phyloP scores from a whole-genome alignment of 129 eudicot genomes.

The Escallonia rubra region DNA sequence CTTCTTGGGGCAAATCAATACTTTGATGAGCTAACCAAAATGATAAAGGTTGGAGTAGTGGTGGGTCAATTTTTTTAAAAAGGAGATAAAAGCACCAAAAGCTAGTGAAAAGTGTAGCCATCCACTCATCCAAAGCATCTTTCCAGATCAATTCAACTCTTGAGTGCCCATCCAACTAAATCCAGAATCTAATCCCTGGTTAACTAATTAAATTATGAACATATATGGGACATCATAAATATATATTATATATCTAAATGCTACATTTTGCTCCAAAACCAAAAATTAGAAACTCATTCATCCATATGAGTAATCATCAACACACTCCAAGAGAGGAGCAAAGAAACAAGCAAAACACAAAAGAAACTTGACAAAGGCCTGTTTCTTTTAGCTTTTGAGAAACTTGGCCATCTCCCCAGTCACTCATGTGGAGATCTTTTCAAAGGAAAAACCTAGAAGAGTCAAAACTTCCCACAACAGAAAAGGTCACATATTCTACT shows the following conservation, averaged over 20 bases:
- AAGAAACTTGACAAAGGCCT: conserved; percentile 40
- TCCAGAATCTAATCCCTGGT: too few species aligned
- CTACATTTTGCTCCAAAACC: background rate
- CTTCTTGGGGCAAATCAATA: conserved; percentile 6
- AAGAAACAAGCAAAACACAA: conserved; percentile 33
- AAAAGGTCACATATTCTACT: conserved; percentile 16
- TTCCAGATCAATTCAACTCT: conserved; percentile 9
- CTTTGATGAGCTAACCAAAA: background rate
- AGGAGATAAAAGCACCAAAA: conserved; percentile 20
- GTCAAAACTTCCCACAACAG: conserved; percentile 52
- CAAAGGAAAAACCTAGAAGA: conserved; percentile 10
- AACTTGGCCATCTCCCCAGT: conserved; percentile 50
- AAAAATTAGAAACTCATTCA: conserved; percentile 24
- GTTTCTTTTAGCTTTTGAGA: conserved; percentile 59
- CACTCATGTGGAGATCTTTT: conserved; percentile 22
- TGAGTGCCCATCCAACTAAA: too few species aligned
- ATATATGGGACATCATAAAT: too few species aligned
- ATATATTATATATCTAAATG: too few species aligned
- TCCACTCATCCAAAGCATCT: conserved; percentile 31
- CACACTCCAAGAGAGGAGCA: conserved; percentile 24
- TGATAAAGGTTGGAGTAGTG: background rate
- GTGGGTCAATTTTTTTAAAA: conserved; percentile 18
- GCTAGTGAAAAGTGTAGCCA: conserved; percentile 16
- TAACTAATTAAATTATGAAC: too few species aligned
- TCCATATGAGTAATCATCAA: conserved; percentile 31